Conservation (phyloP, 805 yeast species). For the Spathaspora gorwiae region DNA sequence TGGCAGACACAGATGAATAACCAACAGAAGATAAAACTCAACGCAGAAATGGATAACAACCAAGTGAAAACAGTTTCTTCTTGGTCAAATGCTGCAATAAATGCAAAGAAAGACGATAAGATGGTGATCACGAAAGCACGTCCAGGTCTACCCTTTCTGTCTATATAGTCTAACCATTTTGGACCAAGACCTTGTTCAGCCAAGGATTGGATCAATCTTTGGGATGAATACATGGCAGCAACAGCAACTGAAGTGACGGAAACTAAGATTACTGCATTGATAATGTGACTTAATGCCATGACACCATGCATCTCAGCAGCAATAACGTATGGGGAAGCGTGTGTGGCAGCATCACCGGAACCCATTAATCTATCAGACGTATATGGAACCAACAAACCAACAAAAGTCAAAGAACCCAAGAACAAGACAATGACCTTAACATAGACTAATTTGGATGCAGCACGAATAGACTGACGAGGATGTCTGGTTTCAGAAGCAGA, state of each 20-base stretch:
- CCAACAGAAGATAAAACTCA: constrained; percentile 41
- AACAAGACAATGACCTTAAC: constrained; percentile 34
- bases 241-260: constrained; percentile 41
- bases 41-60: constrained; percentile 25
- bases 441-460: constrained; percentile 38
- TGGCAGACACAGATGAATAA: constrained; percentile 36
- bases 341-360: constrained; percentile 22
- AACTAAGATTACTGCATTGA: constrained; percentile 39
- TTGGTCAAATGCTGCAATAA: constrained; percentile 37
- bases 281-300: constrained; percentile 33
- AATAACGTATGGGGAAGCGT: constrained; percentile 40
- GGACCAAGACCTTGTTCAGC: constrained; percentile 42
- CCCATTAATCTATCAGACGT: constrained; percentile 31
- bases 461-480: constrained; percentile 35
- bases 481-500: constrained; percentile 35
- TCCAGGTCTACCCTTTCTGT: constrained; percentile 38
- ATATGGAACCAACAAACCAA: constrained; percentile 37
- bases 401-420: constrained; percentile 36
- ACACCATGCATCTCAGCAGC: constrained; percentile 38
- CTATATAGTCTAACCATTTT: constrained; percentile 33
- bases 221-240: constrained; percentile 38
- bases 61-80: constrained; percentile 37
- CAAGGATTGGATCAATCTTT: constrained; percentile 39
- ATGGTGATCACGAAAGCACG: constrained; percentile 32
- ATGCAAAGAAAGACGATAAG: constrained; percentile 32